phyloP scores from a whole-genome alignment of 345 rosid species.

The Luvunga scandens region DNA sequence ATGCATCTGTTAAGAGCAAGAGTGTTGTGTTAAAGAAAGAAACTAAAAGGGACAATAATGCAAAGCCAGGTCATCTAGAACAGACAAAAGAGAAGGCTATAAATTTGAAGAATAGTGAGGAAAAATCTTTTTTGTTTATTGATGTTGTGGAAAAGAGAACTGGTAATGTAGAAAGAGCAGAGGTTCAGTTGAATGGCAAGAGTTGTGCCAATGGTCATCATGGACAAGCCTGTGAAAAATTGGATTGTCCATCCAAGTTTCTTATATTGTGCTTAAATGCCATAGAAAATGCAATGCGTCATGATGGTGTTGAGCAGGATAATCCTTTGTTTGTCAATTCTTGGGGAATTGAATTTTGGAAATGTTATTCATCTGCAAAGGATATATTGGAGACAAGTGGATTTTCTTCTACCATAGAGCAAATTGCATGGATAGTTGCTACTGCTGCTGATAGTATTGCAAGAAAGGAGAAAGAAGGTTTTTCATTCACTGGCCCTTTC shows the following conservation, averaged over 20 bases:
- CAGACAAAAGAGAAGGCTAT: conserved; percentile 7
- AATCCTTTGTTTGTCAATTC: conserved; percentile 50
- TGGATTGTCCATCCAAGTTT: conserved; percentile 55
- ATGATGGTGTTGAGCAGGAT: conserved; percentile 27
- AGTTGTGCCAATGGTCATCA: conserved; percentile 13
- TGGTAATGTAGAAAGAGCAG: background rate
- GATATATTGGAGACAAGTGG: conserved; percentile 71
- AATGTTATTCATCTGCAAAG: conserved; percentile 47
- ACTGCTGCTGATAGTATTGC: conserved; percentile 71
- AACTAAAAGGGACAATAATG: conserved; percentile 1
- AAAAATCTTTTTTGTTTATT: conserved; percentile 15
- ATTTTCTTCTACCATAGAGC: conserved; percentile 47
- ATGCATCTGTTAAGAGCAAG: conserved; percentile 14
- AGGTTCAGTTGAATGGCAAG: conserved; percentile 20
- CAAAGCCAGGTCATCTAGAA: conserved; percentile 11
- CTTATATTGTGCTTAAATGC: conserved; percentile 54
- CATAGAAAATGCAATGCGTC: conserved; percentile 48
- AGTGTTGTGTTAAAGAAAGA: conserved; percentile 13
- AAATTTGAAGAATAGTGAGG: conserved; percentile 17
- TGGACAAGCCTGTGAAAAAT: conserved; percentile 23
- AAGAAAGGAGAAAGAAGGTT: conserved; percentile 62
- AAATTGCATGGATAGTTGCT: conserved; percentile 85
- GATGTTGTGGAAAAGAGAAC: conserved; percentile 8
- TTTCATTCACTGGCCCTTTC: conserved; percentile 49
- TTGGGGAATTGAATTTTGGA: conserved; percentile 92